These are phyloP conservation scores for Butyriboletus loyo DNA, from an alignment of 768 basidiomycete genomes.

Conservation along the genomic window DNA sequence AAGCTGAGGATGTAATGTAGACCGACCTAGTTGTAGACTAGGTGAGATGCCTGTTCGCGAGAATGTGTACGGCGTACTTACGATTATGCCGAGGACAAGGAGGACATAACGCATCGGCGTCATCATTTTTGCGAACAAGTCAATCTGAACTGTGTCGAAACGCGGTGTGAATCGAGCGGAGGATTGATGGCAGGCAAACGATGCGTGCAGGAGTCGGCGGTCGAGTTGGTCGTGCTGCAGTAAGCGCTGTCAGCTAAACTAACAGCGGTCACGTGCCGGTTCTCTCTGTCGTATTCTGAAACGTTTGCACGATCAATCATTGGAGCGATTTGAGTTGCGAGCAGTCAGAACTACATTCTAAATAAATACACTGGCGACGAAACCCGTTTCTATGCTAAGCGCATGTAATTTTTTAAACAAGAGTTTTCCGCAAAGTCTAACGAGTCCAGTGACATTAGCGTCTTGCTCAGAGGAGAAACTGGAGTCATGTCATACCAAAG, in stretches of 20 bases:
- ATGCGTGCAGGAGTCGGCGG: neutral
- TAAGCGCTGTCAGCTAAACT: neutral
- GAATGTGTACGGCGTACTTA: slow-evolving; percentile 28
- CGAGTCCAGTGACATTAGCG: slow-evolving; percentile 4
- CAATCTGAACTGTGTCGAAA: neutral
- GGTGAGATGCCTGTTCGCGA: slow-evolving; percentile 7
- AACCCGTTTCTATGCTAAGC: slow-evolving; percentile 16
- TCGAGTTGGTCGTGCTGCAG: neutral
- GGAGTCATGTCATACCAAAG: slow-evolving; percentile 51
- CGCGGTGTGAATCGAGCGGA: neutral
- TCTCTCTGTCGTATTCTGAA: too few species aligned
- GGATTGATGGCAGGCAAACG: neutral
- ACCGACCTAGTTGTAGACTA: slow-evolving; percentile 28
- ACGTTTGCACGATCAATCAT: too few species aligned
- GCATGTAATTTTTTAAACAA: slow-evolving; percentile 29
- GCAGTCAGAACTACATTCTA: too few species aligned
- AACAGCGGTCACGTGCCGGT: neutral
- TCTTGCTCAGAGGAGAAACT: neutral
- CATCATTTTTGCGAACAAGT: slow-evolving; percentile 41
- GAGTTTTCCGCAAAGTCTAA: slow-evolving; percentile 29
- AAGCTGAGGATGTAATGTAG: slow-evolving; percentile 42
- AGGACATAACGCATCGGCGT: slow-evolving; percentile 59
- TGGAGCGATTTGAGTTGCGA: too few species aligned
- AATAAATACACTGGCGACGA: neutral
- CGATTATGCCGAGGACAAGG: slow-evolving; percentile 45